phyloP scores from a whole-genome alignment of 73 alveolate species.

The Stentor coeruleus region DNA sequence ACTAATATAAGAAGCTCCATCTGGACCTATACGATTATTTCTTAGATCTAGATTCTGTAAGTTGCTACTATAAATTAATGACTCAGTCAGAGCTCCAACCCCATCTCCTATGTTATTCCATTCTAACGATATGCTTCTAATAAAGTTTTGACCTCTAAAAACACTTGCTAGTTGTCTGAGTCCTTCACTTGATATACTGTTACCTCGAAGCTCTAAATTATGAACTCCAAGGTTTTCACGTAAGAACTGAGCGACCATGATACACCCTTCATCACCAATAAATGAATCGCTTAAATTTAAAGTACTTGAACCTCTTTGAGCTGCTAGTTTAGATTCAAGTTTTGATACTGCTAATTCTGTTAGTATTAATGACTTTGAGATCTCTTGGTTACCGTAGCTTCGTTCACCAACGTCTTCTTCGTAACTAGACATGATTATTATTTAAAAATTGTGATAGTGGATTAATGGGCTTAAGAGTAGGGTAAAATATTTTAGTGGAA shows the following conservation, averaged over 20 bases:
- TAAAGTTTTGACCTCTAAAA: not conserved
- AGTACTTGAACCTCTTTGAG: slow-evolving; percentile 15
- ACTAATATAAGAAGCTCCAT: slow-evolving; percentile 33
- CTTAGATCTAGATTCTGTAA: slow-evolving; percentile 42
- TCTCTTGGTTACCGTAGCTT: no score
- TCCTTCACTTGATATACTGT: slow-evolving; percentile 53
- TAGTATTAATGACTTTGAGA: no score
- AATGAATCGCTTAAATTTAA: slow-evolving; percentile 17
- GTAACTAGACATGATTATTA: no score
- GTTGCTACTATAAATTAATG: slow-evolving; percentile 34
- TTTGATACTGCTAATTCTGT: not conserved
- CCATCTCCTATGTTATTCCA: slow-evolving; percentile 54
- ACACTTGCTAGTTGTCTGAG: slow-evolving; percentile 33
- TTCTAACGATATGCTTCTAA: slow-evolving; percentile 34
- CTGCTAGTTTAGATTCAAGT: slow-evolving; percentile 9
- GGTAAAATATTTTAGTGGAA: no score
- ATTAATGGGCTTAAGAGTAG: no score
- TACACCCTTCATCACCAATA: slow-evolving; percentile 28
- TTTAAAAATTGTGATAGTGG: no score
- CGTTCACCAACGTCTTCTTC: no score
- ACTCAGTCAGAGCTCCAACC: slow-evolving; percentile 33
- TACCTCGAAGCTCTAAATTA: slow-evolving; percentile 46
- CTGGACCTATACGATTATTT: slow-evolving; percentile 53
- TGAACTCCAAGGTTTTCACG: not conserved
- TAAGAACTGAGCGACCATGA: not conserved